phyloP scores from a whole-genome alignment of 805 yeast species.

The Limtongia smithiae region DNA sequence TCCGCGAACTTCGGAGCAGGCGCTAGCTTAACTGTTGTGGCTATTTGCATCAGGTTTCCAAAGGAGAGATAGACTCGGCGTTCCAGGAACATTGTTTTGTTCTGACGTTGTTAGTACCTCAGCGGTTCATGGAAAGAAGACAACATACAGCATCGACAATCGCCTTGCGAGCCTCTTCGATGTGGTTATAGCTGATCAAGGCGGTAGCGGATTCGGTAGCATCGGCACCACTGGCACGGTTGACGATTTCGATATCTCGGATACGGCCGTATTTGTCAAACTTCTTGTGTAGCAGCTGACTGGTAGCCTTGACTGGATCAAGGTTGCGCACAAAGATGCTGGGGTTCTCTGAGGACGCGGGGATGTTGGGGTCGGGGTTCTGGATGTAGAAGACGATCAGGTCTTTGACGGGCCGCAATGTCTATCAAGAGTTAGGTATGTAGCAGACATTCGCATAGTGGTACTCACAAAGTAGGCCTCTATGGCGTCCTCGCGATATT shows the following conservation, averaged over 20 bases:
- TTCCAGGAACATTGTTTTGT: slow-evolving; percentile 21
- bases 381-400: slow-evolving; percentile 32
- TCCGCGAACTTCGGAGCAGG: slow-evolving; percentile 23
- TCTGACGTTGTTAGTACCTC: slow-evolving; percentile 1
- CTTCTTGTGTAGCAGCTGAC: slow-evolving; percentile 52
- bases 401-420: neutral
- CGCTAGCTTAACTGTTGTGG: slow-evolving; percentile 24
- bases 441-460: neutral
- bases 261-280: slow-evolving; percentile 68
- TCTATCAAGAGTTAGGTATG: neutral
- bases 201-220: slow-evolving; percentile 12
- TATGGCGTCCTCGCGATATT: slow-evolving; percentile 81
- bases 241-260: slow-evolving; percentile 36
- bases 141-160: slow-evolving; percentile 18
- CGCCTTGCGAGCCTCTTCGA: slow-evolving; percentile 24
- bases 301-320: slow-evolving; percentile 47
- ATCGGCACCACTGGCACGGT: neutral
- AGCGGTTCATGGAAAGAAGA: neutral
- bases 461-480: slow-evolving; percentile 62
- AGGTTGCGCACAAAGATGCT: slow-evolving; percentile 76
- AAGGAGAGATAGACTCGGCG: slow-evolving; percentile 23
- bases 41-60: slow-evolving; percentile 18
- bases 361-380: slow-evolving; percentile 36
- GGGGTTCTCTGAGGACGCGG: slow-evolving; percentile 56
- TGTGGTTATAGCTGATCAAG: slow-evolving; percentile 8